phyloP scores from a whole-genome alignment of 306 rosid species.

The Ormosia semicastrata region DNA sequence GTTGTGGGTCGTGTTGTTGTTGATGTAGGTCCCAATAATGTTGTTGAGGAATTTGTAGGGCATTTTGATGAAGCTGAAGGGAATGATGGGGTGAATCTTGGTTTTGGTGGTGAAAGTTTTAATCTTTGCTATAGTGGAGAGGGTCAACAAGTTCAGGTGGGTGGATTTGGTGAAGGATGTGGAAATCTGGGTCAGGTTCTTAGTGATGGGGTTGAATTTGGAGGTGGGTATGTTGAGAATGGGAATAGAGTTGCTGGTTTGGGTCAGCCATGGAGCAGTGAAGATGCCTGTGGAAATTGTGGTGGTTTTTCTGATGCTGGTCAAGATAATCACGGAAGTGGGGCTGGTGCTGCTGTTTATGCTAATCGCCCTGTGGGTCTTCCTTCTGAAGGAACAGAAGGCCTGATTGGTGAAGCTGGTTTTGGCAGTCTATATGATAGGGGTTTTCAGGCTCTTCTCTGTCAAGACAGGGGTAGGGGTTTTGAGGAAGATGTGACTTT shows the following conservation, averaged over 20 bases:
- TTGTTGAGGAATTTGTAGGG: conserved; percentile 24
- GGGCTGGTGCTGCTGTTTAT: conserved; percentile 3
- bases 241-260: background rate
- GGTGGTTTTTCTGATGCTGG: conserved; percentile 20
- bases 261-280: conserved; percentile 30
- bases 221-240: conserved; percentile 22
- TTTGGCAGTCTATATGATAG: conserved; percentile 9
- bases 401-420: conserved; percentile 11
- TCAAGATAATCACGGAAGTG: background rate
- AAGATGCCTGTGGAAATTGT: conserved; percentile 15
- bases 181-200: conserved; percentile 27
- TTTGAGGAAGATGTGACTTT: conserved; percentile 15
- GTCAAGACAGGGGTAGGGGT: conserved; percentile 18
- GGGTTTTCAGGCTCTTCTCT: conserved; percentile 27
- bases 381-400: conserved; percentile 19
- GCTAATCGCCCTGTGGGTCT: conserved; percentile 14
- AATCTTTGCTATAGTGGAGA: conserved; percentile 26
- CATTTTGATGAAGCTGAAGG: conserved; percentile 33
- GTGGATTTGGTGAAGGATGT: conserved; percentile 20
- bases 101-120: background rate
- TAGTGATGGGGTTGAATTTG: conserved; percentile 26
- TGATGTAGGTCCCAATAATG: background rate
- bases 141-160: conserved; percentile 22
- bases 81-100: conserved; percentile 16
- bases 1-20: conserved; percentile 16